phyloP scores from a whole-genome alignment of 352 stramenopile genomes.

The Pythium phragmiticola region DNA sequence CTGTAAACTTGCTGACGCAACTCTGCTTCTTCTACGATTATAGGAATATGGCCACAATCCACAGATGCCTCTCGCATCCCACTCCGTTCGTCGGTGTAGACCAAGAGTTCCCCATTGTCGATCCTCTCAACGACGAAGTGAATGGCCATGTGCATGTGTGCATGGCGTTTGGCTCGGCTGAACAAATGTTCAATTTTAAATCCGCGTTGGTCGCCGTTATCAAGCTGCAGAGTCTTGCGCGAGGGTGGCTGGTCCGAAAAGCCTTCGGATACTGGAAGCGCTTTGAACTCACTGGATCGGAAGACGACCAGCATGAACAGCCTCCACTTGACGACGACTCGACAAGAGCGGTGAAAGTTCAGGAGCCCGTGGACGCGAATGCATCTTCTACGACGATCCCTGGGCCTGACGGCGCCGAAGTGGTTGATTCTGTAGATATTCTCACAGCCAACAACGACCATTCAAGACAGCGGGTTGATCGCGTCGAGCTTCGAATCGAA shows the following conservation, averaged over 20 bases:
- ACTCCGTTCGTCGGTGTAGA: conserved; percentile 26
- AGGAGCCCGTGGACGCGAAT: not conserved
- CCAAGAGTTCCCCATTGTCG: conserved; percentile 41
- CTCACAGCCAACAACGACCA: not conserved
- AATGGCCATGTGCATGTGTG: conserved; percentile 36
- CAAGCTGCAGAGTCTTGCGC: conserved; percentile 36
- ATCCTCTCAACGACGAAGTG: conserved; percentile 40
- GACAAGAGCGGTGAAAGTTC: not conserved
- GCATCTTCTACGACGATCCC: not conserved
- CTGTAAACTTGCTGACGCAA: not conserved
- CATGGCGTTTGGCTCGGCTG: conserved; percentile 45
- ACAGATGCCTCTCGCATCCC: not conserved
- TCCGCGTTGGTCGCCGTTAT: conserved; percentile 29
- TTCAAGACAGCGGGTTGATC: not conserved
- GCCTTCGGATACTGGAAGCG: conserved; percentile 17
- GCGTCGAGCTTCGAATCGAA: conserved; percentile 23
- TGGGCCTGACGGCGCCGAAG: not conserved
- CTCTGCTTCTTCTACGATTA: not conserved
- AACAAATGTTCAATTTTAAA: conserved; percentile 49
- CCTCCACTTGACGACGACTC: not conserved
- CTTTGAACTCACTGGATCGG: conserved; percentile 9
- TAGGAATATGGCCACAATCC: conserved; percentile 1
- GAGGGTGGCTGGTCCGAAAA: conserved; percentile 24
- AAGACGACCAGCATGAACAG: not conserved
- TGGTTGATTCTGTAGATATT: not conserved